Evolutionary conservation across 2,329 filamentous ascomycete genomes (phyloP), one percentile per base, ranked within the genome.

Genomic region (Sclerotinia trifoliorum): DNA sequence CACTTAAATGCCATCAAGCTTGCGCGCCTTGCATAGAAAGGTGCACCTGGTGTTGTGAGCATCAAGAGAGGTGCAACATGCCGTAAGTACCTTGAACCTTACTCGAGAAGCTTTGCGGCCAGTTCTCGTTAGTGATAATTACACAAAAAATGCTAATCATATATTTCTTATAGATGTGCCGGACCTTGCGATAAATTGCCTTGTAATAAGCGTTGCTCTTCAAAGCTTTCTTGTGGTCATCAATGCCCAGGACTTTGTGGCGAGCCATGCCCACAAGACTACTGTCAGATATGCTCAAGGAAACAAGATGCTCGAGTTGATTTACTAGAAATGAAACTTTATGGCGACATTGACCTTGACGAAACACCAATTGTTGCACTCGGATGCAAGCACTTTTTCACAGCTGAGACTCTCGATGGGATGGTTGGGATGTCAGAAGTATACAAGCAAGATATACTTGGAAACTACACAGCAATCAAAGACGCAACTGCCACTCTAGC

Each of bases 141-240:
- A 13, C 35, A 19, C 55, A n/a, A 26, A 39, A n/a, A n/a, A 57
- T 24, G 55, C 55, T 44, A 57, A 57, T 44, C n/a, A 26, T 21
- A 42, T 42, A 13, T 4, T 4, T 24, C 17, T 15, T 24, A 19
- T 66, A 66, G 64, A 60, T 92, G 90, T 70, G 87, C 87, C 0
- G 89, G 85, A 0, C 89, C 90, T 0, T 93, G 89, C 74, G 81
- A 90, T 71, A 84, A 86, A 78, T 74, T 91, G 0, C 90, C 90
- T 0, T 93, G 89, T 74, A 84, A 83, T 0, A 76, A 81, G 71
- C 81, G 89, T 8, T 92, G 90, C 72, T 74, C 79, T 1, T 79
- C 83, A 44, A 19, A 65, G 0, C 76, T 92, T 2, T 21, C 29
- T 0, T 92, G 89, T 72, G 85, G 85, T 0, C 88, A 91, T 74